Evolutionary conservation across 495 filamentous ascomycete species (phyloP), one percentile per base, ranked within the genome.

Genomic region (Darksidea phi): DNA sequence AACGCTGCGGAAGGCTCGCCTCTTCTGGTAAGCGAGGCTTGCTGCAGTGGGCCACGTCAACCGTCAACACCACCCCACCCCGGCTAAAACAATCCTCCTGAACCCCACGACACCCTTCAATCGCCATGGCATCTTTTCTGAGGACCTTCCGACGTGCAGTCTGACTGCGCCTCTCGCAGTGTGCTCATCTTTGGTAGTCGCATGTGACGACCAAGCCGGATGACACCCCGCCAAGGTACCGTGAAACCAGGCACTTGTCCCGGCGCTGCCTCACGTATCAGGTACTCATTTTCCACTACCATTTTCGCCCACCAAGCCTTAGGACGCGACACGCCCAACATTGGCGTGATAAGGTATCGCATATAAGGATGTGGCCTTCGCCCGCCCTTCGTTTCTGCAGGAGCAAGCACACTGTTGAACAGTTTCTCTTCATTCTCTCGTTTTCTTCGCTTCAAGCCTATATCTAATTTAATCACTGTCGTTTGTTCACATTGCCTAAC

Each of bases 351-450:
- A 45, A n/a, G 38, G 23, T 15, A n/a, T 43, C 25, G 34, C 20
- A 28, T 54, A 54, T 54, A 54, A 54, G 36, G 28, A 18, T 17
- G 36, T 12, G 10, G n/a, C 6, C 2, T 26, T 10, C 15, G 24
- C n/a, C 32, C 36, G n/a, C n/a, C n/a, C 38, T 45, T 28, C n/a
- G n/a, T 2, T 17, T 42, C 18, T 24, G 8, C 37, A 54, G 52
- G 52, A 43, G 41, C 20, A 21, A 15, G 24, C 52, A 42, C 34
- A 43, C 55, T 59, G 55, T 59, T 59, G 55, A 59, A 42, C 55
- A 59, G 55, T 59, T n/a, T 13, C 13, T 25, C 28, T 37, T 17
- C 2, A 6, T 37, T 37, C 49, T 13, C 15, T 52, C 49, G 26
- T 52, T 52, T 36, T 37, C 8, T 37, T 52, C 28, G 26, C 24